Base-by-base conservation (phyloP, 2,329 filamentous ascomycete species). In the Claviceps sp. region DNA sequence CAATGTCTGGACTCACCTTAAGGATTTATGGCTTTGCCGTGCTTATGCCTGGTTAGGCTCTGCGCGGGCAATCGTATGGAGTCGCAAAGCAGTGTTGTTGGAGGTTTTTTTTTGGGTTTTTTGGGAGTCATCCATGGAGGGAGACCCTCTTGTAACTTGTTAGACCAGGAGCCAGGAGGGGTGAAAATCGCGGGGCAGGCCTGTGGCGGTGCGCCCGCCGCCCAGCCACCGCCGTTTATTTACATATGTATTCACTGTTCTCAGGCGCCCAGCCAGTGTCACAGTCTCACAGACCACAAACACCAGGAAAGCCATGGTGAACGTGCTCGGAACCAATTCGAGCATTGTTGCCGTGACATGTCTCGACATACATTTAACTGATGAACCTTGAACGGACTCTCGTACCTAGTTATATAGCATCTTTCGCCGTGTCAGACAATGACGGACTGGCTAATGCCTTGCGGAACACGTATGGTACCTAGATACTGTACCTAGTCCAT, bases 141-240 rank as follows among this genome's bases (percentile, higher is more conserved):
- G n/a, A 11, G 55, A 20, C 24, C 6, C 40, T 37, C n/a, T n/a
- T 40, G n/a, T 34, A 34, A 3, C 3, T 20, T 20, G 20, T 22
- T 22, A 22, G 20, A 22, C 20, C 20, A 22, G 20, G 26, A 22
- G 18, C 7, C 14, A 44, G 58, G 65, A 65, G 65, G 65, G 65
- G 65, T 67, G 62, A 62, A 67, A 65, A 64, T 57, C 59, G 64
- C 64, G 65, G 65, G 65, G 64, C 64, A 67, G 40, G 48, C 14
- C 18, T 26, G 9, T 26, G 22, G 47, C 44, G 44, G 26, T 37
- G 44, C 44, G 8, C 18, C 18, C 1, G 18, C 18, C 18, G 18
- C 3, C 9, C 26, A 37, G 20, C 37, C 14, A 43, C 42, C 24
- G 47, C 51, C 37, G 30, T 38, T 52, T 48, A n/a, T 34, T 8